Evolutionary conservation across 495 filamentous ascomycete genomes (phyloP), one percentile per base, ranked within the genome.

Genomic region (Penicillium parvum): DNA sequence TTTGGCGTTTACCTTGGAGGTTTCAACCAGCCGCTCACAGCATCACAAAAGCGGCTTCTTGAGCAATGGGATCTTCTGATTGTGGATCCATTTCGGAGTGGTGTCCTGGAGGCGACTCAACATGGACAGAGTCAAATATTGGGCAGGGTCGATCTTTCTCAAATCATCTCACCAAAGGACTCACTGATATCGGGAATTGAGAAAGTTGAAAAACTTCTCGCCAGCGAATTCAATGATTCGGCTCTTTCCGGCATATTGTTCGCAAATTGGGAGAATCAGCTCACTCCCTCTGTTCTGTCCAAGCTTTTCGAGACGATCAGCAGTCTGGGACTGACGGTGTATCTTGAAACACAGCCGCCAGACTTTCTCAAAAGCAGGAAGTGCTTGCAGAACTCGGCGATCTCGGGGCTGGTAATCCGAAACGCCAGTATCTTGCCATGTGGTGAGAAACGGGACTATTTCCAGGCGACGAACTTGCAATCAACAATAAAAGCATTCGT

Each of bases 401-500:
- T 74, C 22, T 55, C 68, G 5, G 74, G 74, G 0, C 11, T 78
- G 12, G 71, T 78, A 0, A 54, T 78, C 29, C 58, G 65, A 11
- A 76, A 78, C 46, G 71, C 71, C 9, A 75, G 68, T 40, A 73
- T 76, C 40, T 46, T 76, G 17, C 58, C 63, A 1, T 41, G 64
- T 12, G 74, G 74, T 9, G 50, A 69, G 28, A 69, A 75, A 37
- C 58, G 74, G 1, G 74, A 78, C 40, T 76, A 75, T 40, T 78
- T 78, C 46, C 62, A 68, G 16, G 61, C 73, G 43, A 38, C 51
- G 9, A 47, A 56, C 2, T 49, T 76, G 30, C 68, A 66, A 32
- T 37, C 66, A 5, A 64, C 71, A 1, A 70, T 76, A 47, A 76
- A 77, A 38, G 73, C 74, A 1, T 75, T 79, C 36, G 75, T 77